Percentiles rank a stretch among this genome's conserved stretches.
Conservation (phyloP, 306 rosid species). For the Cyamopsis tetragonoloba region DNA sequence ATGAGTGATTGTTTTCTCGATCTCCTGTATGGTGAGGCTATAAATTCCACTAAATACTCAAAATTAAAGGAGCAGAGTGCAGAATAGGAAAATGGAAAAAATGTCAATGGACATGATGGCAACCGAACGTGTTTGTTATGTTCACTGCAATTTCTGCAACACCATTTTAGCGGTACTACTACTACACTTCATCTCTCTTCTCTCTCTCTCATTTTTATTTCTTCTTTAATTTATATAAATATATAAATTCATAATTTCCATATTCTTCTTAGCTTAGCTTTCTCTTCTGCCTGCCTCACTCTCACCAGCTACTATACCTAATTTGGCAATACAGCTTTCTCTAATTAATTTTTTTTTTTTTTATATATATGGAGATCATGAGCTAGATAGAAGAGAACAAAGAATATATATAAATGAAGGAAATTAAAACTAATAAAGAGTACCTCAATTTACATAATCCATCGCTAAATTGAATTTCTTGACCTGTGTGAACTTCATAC, state of each 20-base stretch:
- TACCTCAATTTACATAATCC: conserved; percentile 14
- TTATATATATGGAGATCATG: conserved; percentile 29
- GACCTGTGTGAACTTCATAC: neutral
- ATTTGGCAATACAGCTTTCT: conserved; percentile 34
- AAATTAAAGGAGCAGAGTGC: conserved; percentile 28
- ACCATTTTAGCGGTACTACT: conserved; percentile 95
- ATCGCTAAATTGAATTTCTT: conserved; percentile 14
- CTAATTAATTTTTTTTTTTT: neutral
- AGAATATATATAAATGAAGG: conserved; percentile 11
- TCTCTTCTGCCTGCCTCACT: conserved; percentile 30
- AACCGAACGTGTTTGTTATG: conserved; percentile 97
- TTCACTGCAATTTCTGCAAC: conserved; percentile 99
- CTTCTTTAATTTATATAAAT: conserved; percentile 13
- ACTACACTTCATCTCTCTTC: conserved; percentile 16
- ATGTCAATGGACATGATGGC: conserved; percentile 94
- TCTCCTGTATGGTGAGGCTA: no score
- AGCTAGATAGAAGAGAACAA: neutral
- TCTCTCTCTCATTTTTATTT: conserved; percentile 4
- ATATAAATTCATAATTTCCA: no score
- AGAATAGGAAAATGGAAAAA: conserved; percentile 17
- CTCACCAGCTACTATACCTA: conserved; percentile 36
- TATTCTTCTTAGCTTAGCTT: conserved; percentile 26
- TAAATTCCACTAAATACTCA: conserved; percentile 36
- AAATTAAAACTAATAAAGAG: neutral
- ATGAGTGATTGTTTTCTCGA: no score